Percentiles rank a stretch among this genome's conserved stretches.
phyloP scores from a whole-genome alignment of 2,329 filamentous ascomycete species.

The Rutstroemia sp. region DNA sequence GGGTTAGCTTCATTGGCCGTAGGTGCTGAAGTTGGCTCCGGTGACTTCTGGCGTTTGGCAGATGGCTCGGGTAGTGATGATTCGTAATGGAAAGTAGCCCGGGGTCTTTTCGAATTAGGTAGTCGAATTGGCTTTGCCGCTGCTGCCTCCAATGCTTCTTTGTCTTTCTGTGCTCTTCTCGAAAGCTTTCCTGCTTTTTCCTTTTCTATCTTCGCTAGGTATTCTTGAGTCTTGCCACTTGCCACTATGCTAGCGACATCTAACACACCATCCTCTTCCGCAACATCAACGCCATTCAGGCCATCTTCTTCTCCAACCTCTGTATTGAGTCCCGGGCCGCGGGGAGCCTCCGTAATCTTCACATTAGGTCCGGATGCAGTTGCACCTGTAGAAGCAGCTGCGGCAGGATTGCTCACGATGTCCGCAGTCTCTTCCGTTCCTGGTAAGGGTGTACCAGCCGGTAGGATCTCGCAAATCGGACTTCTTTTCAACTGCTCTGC shows the following conservation, averaged over 20 bases:
- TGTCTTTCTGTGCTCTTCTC: constrained; percentile 47
- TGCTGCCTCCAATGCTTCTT: constrained; percentile 40
- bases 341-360: constrained; percentile 27
- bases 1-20: constrained; percentile 1
- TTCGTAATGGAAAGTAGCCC: constrained; percentile 67
- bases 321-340: constrained; percentile 14
- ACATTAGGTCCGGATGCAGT: constrained; percentile 28
- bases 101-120: constrained; percentile 64
- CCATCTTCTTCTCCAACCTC: constrained; percentile 31
- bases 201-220: constrained; percentile 74
- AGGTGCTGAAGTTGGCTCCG: constrained; percentile 21
- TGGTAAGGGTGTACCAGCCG: constrained; percentile 41
- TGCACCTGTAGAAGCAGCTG: constrained; percentile 27
- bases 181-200: constrained; percentile 46
- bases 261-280: constrained; percentile 63
- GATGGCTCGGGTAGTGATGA: constrained; percentile 44
- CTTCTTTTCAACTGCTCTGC: constrained; percentile 64
- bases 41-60: constrained; percentile 33
- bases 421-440: constrained; percentile 39
- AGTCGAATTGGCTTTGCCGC: constrained; percentile 51
- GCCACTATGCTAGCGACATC: constrained; percentile 82
- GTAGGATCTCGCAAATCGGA: constrained; percentile 57
- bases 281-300: constrained; percentile 33
- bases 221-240: constrained; percentile 73
- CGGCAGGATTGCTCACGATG: constrained; percentile 27